phyloP scores from a whole-genome alignment of 495 filamentous ascomycete species.

The Recurvomyces mirabilis region DNA sequence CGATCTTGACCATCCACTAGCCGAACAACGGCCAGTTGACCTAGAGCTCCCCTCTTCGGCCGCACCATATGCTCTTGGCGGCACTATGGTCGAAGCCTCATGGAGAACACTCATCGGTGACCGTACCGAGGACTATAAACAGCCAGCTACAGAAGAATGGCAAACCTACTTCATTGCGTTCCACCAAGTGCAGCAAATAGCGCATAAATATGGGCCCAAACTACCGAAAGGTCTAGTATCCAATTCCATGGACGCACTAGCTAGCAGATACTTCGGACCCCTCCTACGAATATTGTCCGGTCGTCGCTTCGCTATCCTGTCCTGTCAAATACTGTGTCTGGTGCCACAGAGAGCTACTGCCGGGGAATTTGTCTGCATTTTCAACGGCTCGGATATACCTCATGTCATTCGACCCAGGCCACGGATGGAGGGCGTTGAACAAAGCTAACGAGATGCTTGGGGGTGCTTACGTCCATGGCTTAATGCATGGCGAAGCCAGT shows the following conservation, averaged over 20 bases:
- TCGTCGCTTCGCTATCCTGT: not conserved
- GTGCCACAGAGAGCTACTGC: not conserved
- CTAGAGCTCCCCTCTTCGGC: not conserved
- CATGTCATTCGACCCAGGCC: not conserved
- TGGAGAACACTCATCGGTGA: not conserved
- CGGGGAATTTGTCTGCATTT: not conserved
- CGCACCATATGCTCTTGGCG: not conserved
- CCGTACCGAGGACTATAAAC: not conserved
- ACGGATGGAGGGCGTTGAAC: not conserved
- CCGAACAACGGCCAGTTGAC: no score
- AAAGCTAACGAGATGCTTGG: no score
- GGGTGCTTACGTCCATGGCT: not conserved
- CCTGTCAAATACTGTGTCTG: not conserved
- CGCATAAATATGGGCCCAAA: no score
- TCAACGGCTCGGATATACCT: not conserved
- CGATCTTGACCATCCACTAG: not conserved
- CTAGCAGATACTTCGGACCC: not conserved
- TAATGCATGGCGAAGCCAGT: not conserved
- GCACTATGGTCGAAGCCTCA: not conserved
- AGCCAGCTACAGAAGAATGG: not conserved
- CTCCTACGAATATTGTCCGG: not conserved
- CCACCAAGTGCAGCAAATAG: not conserved
- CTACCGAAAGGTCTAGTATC: no score
- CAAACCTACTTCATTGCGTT: not conserved
- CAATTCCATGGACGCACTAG: no score